Evolutionary conservation across 805 yeast species (phyloP).

Genomic region (Saccharomycopsis amapae): DNA sequence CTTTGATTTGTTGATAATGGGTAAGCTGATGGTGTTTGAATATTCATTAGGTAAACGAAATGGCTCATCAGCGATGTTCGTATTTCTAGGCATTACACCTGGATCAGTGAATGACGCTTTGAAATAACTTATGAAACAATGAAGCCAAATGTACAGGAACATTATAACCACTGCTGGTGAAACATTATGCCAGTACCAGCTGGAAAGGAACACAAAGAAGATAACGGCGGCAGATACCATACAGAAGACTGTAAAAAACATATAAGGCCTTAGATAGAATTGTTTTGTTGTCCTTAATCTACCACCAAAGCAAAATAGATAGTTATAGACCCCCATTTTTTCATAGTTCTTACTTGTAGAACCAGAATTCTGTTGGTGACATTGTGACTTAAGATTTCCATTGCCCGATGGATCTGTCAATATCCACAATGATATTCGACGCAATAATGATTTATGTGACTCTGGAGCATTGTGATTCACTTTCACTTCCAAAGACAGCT

Average conservation of each 20-base stretch:
- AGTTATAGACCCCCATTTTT: slow-evolving; percentile 33
- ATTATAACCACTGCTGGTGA: slow-evolving; percentile 51
- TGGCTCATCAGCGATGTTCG: slow-evolving; percentile 45
- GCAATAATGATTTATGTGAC: too few species aligned
- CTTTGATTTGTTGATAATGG: slow-evolving; percentile 31
- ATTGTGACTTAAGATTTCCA: too few species aligned
- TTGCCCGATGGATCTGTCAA: too few species aligned
- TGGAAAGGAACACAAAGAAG: slow-evolving; percentile 43
- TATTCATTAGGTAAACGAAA: slow-evolving; percentile 50
- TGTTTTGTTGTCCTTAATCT: slow-evolving; percentile 40
- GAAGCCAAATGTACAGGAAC: slow-evolving; percentile 51
- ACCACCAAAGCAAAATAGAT: slow-evolving; percentile 59
- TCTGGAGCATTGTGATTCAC: too few species aligned
- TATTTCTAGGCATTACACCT: slow-evolving; percentile 60
- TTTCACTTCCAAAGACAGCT: too few species aligned
- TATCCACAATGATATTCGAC: too few species aligned
- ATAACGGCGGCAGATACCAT: slow-evolving; percentile 43
- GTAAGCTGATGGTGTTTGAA: slow-evolving; percentile 41
- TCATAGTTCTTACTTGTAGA: slow-evolving; percentile 45
- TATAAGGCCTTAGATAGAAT: slow-evolving; percentile 32
- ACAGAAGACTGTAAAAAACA: slow-evolving; percentile 30
- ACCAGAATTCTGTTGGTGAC: too few species aligned
- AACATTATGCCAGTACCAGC: slow-evolving; percentile 50
- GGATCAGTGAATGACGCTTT: slow-evolving; percentile 59
- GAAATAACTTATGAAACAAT: slow-evolving; percentile 42